These are phyloP conservation scores for Larix kaempferi DNA, from an alignment of 75 land plant genomes.

Conservation along the genomic window DNA sequence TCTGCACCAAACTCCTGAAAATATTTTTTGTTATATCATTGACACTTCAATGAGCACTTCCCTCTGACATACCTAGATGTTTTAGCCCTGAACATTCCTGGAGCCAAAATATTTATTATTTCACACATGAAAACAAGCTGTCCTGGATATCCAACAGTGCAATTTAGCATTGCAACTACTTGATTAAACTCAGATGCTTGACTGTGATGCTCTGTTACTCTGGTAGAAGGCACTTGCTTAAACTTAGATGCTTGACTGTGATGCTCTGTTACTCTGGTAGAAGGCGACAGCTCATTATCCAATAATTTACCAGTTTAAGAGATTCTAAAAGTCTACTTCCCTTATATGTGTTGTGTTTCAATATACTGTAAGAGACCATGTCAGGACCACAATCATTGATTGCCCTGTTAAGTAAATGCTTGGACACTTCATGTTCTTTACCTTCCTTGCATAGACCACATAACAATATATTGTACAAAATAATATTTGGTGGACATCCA, in stretches of 20 bases:
- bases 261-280: too few species aligned
- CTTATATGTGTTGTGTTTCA: slow-evolving; percentile 8
- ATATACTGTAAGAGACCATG: slow-evolving; percentile 24
- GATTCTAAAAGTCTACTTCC: slow-evolving; percentile 10
- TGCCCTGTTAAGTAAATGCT: slow-evolving; percentile 35
- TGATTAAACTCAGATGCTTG: not conserved
- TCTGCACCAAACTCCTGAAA: not conserved
- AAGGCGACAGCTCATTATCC: too few species aligned
- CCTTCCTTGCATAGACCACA: slow-evolving; percentile 33
- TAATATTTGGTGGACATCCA: slow-evolving; percentile 22
- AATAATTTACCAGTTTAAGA: not conserved
- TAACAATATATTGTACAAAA: slow-evolving; percentile 34
- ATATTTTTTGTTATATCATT: not conserved
- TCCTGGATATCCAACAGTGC: not conserved
- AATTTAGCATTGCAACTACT: not conserved
- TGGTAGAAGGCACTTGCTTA: too few species aligned
- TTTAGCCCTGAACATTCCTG: not conserved
- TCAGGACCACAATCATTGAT: slow-evolving; percentile 31
- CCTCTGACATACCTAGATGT: not conserved
- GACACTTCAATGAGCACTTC: not conserved
- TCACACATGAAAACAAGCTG: not conserved
- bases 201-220: slow-evolving; percentile 1
- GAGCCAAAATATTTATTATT: not conserved
- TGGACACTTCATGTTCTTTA: slow-evolving; percentile 25
- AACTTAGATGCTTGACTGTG: too few species aligned